These are phyloP conservation scores for Penicillium oxalicum DNA, from an alignment of 2,329 filamentous ascomycete species.

Conservation along the genomic window DNA sequence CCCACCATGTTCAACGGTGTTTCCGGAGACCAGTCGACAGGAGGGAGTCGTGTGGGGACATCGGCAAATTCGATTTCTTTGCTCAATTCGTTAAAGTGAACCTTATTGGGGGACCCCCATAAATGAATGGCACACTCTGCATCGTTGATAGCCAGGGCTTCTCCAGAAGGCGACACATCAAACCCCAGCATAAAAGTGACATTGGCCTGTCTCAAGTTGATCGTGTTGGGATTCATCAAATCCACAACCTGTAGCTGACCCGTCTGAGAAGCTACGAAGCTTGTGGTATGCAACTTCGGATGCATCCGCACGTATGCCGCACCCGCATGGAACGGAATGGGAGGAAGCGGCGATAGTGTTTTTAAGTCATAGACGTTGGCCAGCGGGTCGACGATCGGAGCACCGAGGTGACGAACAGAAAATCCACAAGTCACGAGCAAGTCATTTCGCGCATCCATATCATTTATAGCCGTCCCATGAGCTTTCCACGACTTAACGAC, in stretches of 20 bases:
- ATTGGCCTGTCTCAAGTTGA: slow-evolving; percentile 77
- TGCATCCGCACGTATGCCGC: slow-evolving; percentile 96
- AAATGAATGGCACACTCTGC: slow-evolving; percentile 72
- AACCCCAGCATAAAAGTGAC: slow-evolving; percentile 71
- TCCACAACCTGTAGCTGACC: slow-evolving; percentile 96
- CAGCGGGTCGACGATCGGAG: slow-evolving; percentile 81
- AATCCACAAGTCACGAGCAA: slow-evolving; percentile 94
- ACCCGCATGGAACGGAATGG: slow-evolving; percentile 85
- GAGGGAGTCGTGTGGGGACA: slow-evolving; percentile 54
- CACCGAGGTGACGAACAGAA: slow-evolving; percentile 72
- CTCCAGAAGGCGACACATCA: slow-evolving; percentile 81
- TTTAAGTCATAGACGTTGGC: slow-evolving; percentile 96
- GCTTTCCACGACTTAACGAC: slow-evolving; percentile 85
- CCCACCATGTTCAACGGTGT: slow-evolving; percentile 79
- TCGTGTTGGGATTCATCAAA: slow-evolving; percentile 85
- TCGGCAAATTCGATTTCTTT: slow-evolving; percentile 74
- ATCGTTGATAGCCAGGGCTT: slow-evolving; percentile 76
- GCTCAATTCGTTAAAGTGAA: slow-evolving; percentile 78
- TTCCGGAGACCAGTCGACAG: slow-evolving; percentile 65
- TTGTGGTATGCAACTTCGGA: slow-evolving; percentile 88
- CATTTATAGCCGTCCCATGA: slow-evolving; percentile 80
- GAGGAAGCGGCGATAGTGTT: slow-evolving; percentile 77
- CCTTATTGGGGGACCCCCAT: slow-evolving; percentile 80
- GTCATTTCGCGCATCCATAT: slow-evolving; percentile 95
- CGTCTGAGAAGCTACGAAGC: slow-evolving; percentile 83